phyloP scores from a whole-genome alignment of 2,329 filamentous ascomycete genomes.

The Coniochaeta hoffmannii region DNA sequence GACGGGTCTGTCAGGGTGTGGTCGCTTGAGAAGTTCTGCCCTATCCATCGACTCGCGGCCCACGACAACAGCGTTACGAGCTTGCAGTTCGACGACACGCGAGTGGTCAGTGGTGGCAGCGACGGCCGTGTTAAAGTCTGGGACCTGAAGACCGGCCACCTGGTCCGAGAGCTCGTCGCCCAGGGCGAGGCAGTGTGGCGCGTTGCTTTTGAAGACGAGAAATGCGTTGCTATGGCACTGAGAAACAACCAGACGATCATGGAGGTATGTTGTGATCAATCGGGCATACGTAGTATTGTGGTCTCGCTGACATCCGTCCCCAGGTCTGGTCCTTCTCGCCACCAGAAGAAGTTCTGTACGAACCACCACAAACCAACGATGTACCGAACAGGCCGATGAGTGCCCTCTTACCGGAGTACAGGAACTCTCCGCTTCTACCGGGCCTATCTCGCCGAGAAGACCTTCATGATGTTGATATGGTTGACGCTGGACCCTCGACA shows the following conservation, averaged over 20 bases:
- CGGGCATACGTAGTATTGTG: background rate
- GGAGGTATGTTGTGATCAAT: conserved; percentile 57
- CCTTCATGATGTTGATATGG: conserved; percentile 46
- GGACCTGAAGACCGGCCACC: conserved; percentile 85
- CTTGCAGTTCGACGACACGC: conserved; percentile 90
- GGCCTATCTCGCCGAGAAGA: conserved; percentile 25
- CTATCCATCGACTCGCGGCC: conserved; percentile 89
- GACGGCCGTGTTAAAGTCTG: conserved; percentile 98
- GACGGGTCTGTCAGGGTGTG: conserved; percentile 95
- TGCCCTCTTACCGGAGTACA: conserved; percentile 39
- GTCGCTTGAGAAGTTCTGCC: conserved; percentile 83
- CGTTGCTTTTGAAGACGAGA: conserved; percentile 96
- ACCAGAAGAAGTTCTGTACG: conserved; percentile 59
- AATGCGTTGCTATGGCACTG: conserved; percentile 91
- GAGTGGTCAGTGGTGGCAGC: conserved; percentile 91
- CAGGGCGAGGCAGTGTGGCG: conserved; percentile 95
- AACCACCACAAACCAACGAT: conserved; percentile 34
- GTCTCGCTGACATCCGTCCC: background rate
- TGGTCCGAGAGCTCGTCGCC: conserved; percentile 79
- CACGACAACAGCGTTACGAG: conserved; percentile 99
- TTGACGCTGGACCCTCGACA: conserved; percentile 47
- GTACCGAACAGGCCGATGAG: conserved; percentile 42
- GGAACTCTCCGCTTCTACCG: conserved; percentile 22
- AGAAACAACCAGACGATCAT: conserved; percentile 83
- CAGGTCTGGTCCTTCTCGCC: conserved; percentile 95